Evolutionary conservation across 2,329 filamentous ascomycete genomes (phyloP), one percentile per base, ranked within the genome.

Genomic region (Pyrenophora seminiperda): DNA sequence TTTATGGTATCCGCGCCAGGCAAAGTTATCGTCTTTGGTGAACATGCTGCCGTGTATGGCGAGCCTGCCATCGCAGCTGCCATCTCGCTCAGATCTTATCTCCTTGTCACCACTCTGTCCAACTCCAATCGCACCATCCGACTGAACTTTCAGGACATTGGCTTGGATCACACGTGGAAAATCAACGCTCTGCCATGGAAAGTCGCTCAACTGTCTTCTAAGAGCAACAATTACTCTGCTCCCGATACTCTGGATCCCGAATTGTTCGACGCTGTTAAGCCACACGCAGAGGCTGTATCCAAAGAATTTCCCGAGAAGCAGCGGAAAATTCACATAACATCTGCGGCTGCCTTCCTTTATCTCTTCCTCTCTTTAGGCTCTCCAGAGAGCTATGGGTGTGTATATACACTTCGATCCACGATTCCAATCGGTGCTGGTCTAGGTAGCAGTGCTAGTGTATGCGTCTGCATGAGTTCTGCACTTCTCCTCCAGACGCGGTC

Each of bases 1-100:
- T 99, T 99, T 72, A 96, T 99, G 90, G 92, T 97, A 49, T 97
- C 94, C 13, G 93, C 95, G 2, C 94, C 94, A 0, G 95, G 93
- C 58, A 99, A 99, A 74, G 94, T 97, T 69, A 99, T 99, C 72
- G 90, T 97, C 44, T 97, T 93, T 76, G 94, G 94, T 61, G 94
- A 99, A 74, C 94, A 99, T 77, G 89, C 94, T 2, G 94, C 97
- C n/a, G 94, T 99, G 15, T 86, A 99, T 70, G 92, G 92, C 69
- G 97, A 97, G 83, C 86, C 91, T 61, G 93, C 94, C 50, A 93
- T 99, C 74, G 94, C 94, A 43, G 95, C 94, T 18, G 88, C 94
- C 22, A 95, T 99, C 51, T 96, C 94, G 20, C 83, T 99, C 20
- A 88, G 94, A 62, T 97, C 94, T 36, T 99, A 97, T 73, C 88